These are phyloP conservation scores for Solanum piurae DNA, from an alignment of 257 asterid species.

Conservation along the genomic window DNA sequence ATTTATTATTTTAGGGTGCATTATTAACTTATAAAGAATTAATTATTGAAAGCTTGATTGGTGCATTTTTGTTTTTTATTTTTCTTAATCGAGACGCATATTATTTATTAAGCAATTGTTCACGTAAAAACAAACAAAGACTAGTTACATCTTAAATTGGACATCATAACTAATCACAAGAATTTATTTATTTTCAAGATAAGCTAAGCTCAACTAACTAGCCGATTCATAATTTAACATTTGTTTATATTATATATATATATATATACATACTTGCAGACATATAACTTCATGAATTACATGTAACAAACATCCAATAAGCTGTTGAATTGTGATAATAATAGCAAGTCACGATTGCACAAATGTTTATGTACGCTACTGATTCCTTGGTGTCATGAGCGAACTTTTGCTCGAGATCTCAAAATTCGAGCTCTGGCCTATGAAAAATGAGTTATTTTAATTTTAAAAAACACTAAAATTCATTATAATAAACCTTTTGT, in stretches of 20 bases:
- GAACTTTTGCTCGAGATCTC: too few species aligned
- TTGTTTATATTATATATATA: neutral
- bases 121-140: neutral
- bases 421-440: too few species aligned
- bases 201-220: neutral
- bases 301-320: too few species aligned
- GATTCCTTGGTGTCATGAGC: too few species aligned
- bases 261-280: too few species aligned
- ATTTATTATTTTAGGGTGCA: neutral
- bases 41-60: neutral
- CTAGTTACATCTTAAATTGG: neutral
- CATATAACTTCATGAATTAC: neutral
- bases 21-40: neutral
- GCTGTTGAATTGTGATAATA: neutral
- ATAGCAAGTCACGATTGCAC: neutral
- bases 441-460: too few species aligned
- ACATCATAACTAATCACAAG: neutral
- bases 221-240: neutral
- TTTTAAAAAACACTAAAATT: too few species aligned
- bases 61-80: neutral
- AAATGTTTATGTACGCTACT: too few species aligned
- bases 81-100: neutral
- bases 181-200: too few species aligned
- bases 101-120: neutral
- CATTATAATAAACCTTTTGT: too few species aligned